These are phyloP conservation scores for Umbelopsis vinacea DNA, from an alignment of 192 early-diverging fungal species.

Conservation along the genomic window DNA sequence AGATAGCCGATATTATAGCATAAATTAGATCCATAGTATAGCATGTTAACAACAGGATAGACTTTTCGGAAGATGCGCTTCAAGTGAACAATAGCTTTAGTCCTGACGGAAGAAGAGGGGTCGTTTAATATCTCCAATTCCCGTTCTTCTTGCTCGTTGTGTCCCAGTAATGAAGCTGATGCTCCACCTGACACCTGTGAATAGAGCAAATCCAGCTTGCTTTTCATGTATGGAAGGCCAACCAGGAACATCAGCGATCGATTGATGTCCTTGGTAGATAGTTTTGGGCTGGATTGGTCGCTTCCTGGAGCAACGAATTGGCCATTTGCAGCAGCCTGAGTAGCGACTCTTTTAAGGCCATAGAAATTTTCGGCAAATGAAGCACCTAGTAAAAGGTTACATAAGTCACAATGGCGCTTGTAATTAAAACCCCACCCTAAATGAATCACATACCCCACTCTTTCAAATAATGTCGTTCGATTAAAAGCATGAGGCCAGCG, in stretches of 20 bases:
- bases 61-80: slow-evolving; percentile 53
- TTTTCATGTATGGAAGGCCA: slow-evolving; percentile 77
- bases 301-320: slow-evolving; percentile 28
- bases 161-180: slow-evolving; percentile 68
- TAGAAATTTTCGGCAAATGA: slow-evolving; percentile 96
- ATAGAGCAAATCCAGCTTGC: slow-evolving; percentile 74
- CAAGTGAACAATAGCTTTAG: slow-evolving; percentile 29
- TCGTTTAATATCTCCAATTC: slow-evolving; percentile 33
- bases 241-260: slow-evolving; percentile 70
- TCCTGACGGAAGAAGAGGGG: not conserved
- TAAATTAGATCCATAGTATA: slow-evolving; percentile 67
- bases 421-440: not conserved
- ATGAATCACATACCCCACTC: slow-evolving; percentile 63
- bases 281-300: slow-evolving; percentile 41
- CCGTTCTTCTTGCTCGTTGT: slow-evolving; percentile 48
- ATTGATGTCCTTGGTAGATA: slow-evolving; percentile 59
- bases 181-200: slow-evolving; percentile 66
- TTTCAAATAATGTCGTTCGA: slow-evolving; percentile 85
- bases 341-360: slow-evolving; percentile 76
- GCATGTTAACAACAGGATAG: slow-evolving; percentile 77
- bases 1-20: slow-evolving; percentile 82
- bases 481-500: slow-evolving; percentile 74
- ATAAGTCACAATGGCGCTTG: slow-evolving; percentile 1
- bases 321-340: slow-evolving; percentile 39
- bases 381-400: slow-evolving; percentile 49